A percentile compares a stretch with the other conserved stretches of the same genome.
phyloP scores from a whole-genome alignment of 768 basidiomycete species.

The Suillus bovinus region DNA sequence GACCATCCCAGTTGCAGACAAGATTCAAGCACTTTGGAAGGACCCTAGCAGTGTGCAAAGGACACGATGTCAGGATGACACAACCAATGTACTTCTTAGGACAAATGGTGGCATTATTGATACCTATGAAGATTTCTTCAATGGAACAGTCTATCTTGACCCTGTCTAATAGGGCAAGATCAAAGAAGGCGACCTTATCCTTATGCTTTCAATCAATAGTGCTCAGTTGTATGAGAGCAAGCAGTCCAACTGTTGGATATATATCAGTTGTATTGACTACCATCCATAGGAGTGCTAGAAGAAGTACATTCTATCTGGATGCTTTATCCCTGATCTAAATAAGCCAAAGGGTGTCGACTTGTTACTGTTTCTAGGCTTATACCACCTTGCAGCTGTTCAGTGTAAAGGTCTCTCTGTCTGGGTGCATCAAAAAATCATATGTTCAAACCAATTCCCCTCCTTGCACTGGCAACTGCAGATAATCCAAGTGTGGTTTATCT shows the following conservation, averaged over 20 bases:
- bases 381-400: not conserved
- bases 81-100: slow-evolving; percentile 7
- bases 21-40: slow-evolving; percentile 40
- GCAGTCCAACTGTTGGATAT: not conserved
- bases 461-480: slow-evolving; percentile 27
- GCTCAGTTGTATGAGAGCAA: not conserved
- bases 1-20: slow-evolving; percentile 27
- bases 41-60: slow-evolving; percentile 1
- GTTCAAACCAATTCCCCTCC: slow-evolving; percentile 15
- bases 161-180: slow-evolving; percentile 13
- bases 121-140: slow-evolving; percentile 1
- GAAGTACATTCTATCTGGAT: not conserved
- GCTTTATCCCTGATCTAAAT: not conserved
- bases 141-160: slow-evolving; percentile 16
- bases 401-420: not conserved
- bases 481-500: slow-evolving; percentile 24
- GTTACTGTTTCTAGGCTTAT: not conserved
- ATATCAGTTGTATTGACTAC: not conserved
- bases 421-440: slow-evolving; percentile 10
- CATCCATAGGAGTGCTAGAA: not conserved
- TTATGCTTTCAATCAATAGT: slow-evolving; percentile 10
- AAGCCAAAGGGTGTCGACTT: not conserved
- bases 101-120: not conserved
- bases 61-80: slow-evolving; percentile 6
- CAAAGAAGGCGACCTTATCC: slow-evolving; percentile 12